Evolutionary conservation across 805 yeast genomes (phyloP), one percentile per base, ranked within the genome.

Genomic region (Ogataea chonburiensis): DNA sequence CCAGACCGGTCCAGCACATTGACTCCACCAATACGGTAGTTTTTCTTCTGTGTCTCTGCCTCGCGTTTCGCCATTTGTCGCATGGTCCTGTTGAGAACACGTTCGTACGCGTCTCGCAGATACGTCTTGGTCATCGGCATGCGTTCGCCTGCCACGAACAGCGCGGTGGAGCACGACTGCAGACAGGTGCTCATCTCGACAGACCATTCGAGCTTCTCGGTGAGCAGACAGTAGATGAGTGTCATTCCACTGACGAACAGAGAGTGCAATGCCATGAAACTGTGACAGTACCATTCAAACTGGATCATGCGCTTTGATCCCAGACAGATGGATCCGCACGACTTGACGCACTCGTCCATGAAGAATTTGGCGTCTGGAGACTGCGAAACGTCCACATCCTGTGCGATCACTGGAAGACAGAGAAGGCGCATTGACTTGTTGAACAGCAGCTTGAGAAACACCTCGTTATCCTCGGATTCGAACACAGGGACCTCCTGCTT

Each of bases 231-330:
- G 20, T 49, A 51, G 3, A 52, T 46, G 17, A 53, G 23, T 1
- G 57, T 51, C 43, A 49, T 46, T 2, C 53, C 55, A 15, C 56
- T 38, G 10, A 49, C 50, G 33, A 45, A 52, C 4, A 52, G 29
- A 3, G 47, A 46, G 24, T 52, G 47, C 14, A 50, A 30, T 1
- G 55, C 55, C 7, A 49, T 42, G 24, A 50, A 43, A 6, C 53
- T 48, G 34, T 52, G 53, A 17, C 48, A 47, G 31, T 50, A 47
- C 42, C 48, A 43, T 12, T 49, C 52, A 26, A 44, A 40, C 28
- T 52, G 49, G 22, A 49, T 42, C 28, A 50, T 30, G 13, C 37
- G 45, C 26, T 52, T 49, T n/a, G 50, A 41, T 13, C 47, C 24
- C 11, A 46, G 17, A 37, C 56, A 52, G 7, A 52, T 38, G 5